Evolutionary conservation across 371 early-diverging fungal species (phyloP), one percentile per base, ranked within the genome.

Genomic region (Synchytrium microbalum): DNA sequence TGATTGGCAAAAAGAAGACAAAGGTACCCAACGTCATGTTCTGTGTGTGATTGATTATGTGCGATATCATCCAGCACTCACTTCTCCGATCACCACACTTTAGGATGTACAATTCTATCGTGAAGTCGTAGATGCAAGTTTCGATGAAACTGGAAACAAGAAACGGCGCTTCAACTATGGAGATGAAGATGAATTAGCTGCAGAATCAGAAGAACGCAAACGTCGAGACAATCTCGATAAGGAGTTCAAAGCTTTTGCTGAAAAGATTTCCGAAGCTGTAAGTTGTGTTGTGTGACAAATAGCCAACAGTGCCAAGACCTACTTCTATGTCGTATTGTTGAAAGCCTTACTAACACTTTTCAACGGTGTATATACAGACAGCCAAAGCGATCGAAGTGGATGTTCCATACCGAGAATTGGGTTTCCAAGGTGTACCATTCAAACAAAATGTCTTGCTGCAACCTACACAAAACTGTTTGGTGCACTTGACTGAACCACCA

Each of bases 101-200:
- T 68, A 84, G 79, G 99, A 99, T 73, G 87, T 99, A 52, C 99
- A 99, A 82, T 99, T 99, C 81, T 98, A 92, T 72, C 90, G 95
- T 67, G 99, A 99, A 72, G 97, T 95, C 1, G 85, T 93, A 1
- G 96, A 95, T 65, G 92, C 90, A 0, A 86, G 86, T 63, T 95
- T 89, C 69, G 98, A 99, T 73, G 99, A 99, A 75, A 99, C 99
- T 13, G 92, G 95, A 60, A 98, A 95, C 74, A 89, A 94, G 65
- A 84, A 92, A 65, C 82, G 98, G 67, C 83, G 95, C 73, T 82
- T 86, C 69, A 83, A 90, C 63, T 92, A 97, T 76, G 94, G 95
- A 64, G 93, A 98, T 77, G 94, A 98, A 73, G 94, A 98, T 81
- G 96, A 98, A 79, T 77, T 99, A 69, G 90, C 90, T 58, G 87